phyloP scores from a whole-genome alignment of 306 rosid species.

The Quercus glauca region DNA sequence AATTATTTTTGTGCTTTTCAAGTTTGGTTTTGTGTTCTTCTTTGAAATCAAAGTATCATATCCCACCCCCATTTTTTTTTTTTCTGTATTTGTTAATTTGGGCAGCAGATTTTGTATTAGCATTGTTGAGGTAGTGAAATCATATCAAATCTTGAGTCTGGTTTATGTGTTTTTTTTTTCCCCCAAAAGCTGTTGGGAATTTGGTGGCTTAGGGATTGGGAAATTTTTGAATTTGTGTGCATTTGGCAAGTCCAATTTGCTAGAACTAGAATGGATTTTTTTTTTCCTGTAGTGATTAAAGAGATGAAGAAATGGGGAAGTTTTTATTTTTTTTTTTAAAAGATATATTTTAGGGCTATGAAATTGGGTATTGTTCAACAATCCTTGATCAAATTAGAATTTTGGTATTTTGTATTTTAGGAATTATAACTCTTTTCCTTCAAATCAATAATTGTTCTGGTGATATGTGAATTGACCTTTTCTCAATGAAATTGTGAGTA shows the following conservation, averaged over 20 bases:
- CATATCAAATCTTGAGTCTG: background rate
- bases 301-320: background rate
- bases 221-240: background rate
- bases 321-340: background rate
- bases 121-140: background rate
- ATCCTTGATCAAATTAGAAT: background rate
- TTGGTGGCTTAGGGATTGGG: background rate
- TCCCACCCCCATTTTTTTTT: background rate
- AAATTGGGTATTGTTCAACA: background rate
- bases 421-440: background rate
- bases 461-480: background rate
- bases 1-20: background rate
- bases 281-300: background rate
- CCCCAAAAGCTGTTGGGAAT: background rate
- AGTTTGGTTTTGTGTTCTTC: background rate
- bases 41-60: no score
- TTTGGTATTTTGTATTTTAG: background rate
- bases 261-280: background rate
- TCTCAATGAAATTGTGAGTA: background rate
- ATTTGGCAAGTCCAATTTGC: background rate
- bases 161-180: background rate
- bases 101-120: background rate
- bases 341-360: background rate
- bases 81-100: background rate
- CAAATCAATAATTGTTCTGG: background rate